These are phyloP conservation scores for Annulohypoxylon nitens DNA, from an alignment of 495 filamentous ascomycete species.

Conservation along the genomic window DNA sequence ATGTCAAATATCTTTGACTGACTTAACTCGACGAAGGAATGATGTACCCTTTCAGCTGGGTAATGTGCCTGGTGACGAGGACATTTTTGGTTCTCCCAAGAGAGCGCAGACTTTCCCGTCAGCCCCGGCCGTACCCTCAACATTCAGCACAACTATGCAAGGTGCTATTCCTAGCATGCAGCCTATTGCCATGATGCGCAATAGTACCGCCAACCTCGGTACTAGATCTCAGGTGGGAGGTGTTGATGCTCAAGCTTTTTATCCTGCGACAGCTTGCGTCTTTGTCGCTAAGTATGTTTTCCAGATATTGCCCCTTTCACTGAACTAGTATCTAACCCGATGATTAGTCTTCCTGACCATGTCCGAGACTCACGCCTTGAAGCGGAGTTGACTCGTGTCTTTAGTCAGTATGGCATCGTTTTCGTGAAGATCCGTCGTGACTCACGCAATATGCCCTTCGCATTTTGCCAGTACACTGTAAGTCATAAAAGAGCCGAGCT, in stretches of 20 bases:
- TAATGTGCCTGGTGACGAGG: constrained; percentile 16
- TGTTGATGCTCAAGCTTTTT: constrained; percentile 70
- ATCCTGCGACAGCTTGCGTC: constrained; percentile 67
- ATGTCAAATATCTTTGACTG: neutral
- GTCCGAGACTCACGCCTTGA: constrained; percentile 65
- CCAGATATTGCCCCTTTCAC: neutral
- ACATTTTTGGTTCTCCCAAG: constrained; percentile 31
- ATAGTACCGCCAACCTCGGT: constrained; percentile 16
- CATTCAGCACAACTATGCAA: constrained; percentile 25
- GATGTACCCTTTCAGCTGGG: constrained; percentile 24
- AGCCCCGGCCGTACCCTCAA: neutral
- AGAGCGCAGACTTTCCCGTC: neutral
- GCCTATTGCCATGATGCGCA: constrained; percentile 18
- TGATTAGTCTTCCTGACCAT: constrained; percentile 56
- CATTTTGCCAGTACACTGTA: constrained; percentile 73
- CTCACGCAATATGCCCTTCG: constrained; percentile 69
- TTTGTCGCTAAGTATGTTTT: constrained; percentile 74
- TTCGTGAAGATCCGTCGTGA: constrained; percentile 75
- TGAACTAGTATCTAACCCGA: constrained; percentile 9
- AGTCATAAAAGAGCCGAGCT: constrained; percentile 37
- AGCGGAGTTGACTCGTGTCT: constrained; percentile 64
- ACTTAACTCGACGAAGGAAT: constrained; percentile 11
- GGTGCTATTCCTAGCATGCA: constrained; percentile 22
- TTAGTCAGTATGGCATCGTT: constrained; percentile 65
- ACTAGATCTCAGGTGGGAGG: constrained; percentile 41